Base-by-base conservation (phyloP, 768 basidiomycete species). In the Mrakia frigida region DNA sequence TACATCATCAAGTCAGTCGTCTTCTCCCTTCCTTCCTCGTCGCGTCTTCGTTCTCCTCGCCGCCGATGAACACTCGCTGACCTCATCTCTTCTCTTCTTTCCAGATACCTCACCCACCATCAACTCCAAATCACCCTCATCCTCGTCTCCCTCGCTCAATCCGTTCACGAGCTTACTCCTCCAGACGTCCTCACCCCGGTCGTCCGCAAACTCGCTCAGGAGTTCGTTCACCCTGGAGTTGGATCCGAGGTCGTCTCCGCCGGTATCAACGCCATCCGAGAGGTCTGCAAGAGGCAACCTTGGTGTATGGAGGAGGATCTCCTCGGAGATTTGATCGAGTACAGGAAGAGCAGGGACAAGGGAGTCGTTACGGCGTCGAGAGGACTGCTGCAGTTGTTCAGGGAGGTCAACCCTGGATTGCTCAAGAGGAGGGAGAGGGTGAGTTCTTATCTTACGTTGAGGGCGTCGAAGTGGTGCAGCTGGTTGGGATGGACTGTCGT, bases 251-350 rank as follows among this genome's bases (percentile, higher is more conserved):
- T 98, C 80, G 91, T 98, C 78, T 90, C 95, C 1, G 97, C 96
- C 0, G 97, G 97, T n/a, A 85, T 99, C 79, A 99, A 99, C 83
- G 88, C 93, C 23, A 93, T 99, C 59, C 87, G 94, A 41, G 96
- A 98, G 83, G 88, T 99, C n/a, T 97, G 94, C 82, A 84, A 92
- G 43, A 84, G 96, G 53, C 97, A 99, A 82, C 93, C 96, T 6
- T 95, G 94, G 93, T 89, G 92, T 73, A 98, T 99, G 91, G 93
- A 96, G 79, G 93, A 93, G 79, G 96, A 98, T 80, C 83, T 98
- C 35, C 85, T 99, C 6, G 90, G 91, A 4, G 97, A 99, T 84
- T 83, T 99, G 78, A 88, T 98, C 71, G 95, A 94, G 84, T 99
- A 99, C 83, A 87, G 90, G 82, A 98, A 97, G 85, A 95, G 93